A percentile compares a stretch with the other conserved stretches of the same genome.
Evolutionary conservation across 768 basidiomycete species (phyloP).

Genomic region (Albatrellus ellisii): DNA sequence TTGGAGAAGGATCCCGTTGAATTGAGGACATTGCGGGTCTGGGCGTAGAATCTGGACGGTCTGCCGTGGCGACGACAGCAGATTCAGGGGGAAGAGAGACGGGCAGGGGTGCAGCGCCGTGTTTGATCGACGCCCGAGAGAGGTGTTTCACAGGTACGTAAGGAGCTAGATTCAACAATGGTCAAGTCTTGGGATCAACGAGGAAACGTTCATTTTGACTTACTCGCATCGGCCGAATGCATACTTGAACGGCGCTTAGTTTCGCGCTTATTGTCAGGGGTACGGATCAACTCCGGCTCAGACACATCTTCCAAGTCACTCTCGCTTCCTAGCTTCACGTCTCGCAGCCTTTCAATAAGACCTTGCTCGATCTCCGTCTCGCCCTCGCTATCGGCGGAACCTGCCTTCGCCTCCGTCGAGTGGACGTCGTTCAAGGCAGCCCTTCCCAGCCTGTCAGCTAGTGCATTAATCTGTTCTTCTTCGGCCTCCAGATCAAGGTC

Average conservation of each 20-base stretch:
- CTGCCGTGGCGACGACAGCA: no score
- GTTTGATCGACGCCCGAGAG: no score
- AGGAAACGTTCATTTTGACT: no score
- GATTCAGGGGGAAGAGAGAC: no score
- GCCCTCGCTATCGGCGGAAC: background rate
- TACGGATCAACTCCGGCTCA: background rate
- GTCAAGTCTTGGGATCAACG: no score
- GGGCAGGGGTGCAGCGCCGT: no score
- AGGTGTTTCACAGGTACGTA: no score
- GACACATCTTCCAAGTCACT: slow-evolving; percentile 1
- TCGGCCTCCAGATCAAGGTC: slow-evolving; percentile 2
- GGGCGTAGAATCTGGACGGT: no score
- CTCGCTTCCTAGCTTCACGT: slow-evolving; percentile 6
- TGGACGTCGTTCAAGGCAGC: background rate
- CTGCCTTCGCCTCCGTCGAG: background rate
- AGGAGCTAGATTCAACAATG: no score
- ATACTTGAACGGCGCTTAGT: background rate
- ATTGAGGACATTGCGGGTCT: no score
- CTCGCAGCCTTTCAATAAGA: slow-evolving; percentile 8
- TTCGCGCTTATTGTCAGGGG: background rate
- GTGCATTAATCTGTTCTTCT: background rate
- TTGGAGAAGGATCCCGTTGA: no score
- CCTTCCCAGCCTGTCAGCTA: background rate
- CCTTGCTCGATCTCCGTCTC: slow-evolving; percentile 2
- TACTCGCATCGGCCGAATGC: background rate